Conservation (phyloP, 371 early-diverging fungal species). For the Dichotomocladium elegans region DNA sequence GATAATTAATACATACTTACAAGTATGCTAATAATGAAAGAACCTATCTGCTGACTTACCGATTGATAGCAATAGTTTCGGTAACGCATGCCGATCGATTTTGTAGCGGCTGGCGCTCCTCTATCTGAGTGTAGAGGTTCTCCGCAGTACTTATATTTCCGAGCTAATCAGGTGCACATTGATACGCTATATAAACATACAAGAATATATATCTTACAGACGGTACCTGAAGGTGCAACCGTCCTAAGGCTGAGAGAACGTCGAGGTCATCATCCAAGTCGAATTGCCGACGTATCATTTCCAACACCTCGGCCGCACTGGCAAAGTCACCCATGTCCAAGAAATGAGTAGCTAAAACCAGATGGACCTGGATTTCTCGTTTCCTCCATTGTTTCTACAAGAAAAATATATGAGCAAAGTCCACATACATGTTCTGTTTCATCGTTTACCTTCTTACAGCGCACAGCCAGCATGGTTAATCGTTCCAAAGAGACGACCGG, state of each 20-base stretch:
- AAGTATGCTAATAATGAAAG: too few species aligned
- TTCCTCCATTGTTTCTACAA: slow-evolving; percentile 32
- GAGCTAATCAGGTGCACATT: slow-evolving; percentile 12
- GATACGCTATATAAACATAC: neutral
- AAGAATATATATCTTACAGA: neutral
- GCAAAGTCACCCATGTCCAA: slow-evolving; percentile 48
- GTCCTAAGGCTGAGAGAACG: slow-evolving; percentile 48
- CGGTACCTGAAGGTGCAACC: slow-evolving; percentile 52
- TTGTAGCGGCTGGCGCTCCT: slow-evolving; percentile 15
- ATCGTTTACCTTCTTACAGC: slow-evolving; percentile 44
- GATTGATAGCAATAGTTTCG: slow-evolving; percentile 46
- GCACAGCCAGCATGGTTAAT: slow-evolving; percentile 45
- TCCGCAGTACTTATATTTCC: slow-evolving; percentile 47
- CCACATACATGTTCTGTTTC: neutral
- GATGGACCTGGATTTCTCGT: slow-evolving; percentile 47
- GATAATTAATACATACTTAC: too few species aligned
- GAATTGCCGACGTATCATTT: slow-evolving; percentile 14
- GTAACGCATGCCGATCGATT: too few species aligned
- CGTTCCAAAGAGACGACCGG: slow-evolving; percentile 46
- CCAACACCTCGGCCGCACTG: slow-evolving; percentile 38
- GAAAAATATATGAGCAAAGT: neutral
- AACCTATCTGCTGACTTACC: too few species aligned
- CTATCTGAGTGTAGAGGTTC: slow-evolving; percentile 32
- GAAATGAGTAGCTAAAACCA: slow-evolving; percentile 50
- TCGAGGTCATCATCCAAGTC: slow-evolving; percentile 29